Base-by-base conservation (phyloP, 2,329 filamentous ascomycete genomes). In the Ophiostoma sp. region DNA sequence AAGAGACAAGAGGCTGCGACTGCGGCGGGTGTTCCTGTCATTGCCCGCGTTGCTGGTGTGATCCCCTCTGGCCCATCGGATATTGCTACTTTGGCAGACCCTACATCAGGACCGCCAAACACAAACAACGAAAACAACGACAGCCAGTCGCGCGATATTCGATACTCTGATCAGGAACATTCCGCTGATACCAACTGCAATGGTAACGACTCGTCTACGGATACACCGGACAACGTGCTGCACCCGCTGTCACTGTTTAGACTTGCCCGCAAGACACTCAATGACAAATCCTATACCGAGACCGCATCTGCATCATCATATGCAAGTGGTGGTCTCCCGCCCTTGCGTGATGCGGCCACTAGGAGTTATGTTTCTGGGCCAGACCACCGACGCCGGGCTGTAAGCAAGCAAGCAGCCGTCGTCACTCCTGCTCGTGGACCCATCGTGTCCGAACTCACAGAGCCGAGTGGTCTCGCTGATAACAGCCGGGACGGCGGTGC, bases 241-340 rank as follows among this genome's bases (percentile, higher is more conserved):
- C 44, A 48, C 6, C 20, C 20, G 6, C 20, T 57, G 23, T 13
- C n/a, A 13, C 11, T 54, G n/a, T 54, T 54, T 52, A 36, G 70
- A 1, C 70, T 71, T 1, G 68, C 70, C 4, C 70, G 52, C 54
- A 71, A 69, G 27, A 71, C 68, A n/a, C 27, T 71, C 13, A 66
- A 67, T 17, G 70, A 66, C 39, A 66, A 69, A 39, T 48, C 64
- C 6, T 69, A 67, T 33, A 11, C 64, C 3, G 68, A 69, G 31
- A 35, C 68, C 13, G 41, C 68, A 8, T 52, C 35, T 7, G 13
- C 1, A 15, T 35, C 57, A 17, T 33, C 57, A 17, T 35, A 62
- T 13, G 11, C 31, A 15, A 20, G 57, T 17, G 36, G 39, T 41
- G 39, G 39, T 15, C 39, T 41, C 3, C 52, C 52, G n/a, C 52